phyloP scores from a whole-genome alignment of 148 eudicot species.

The Rhododendron kiyosumense region DNA sequence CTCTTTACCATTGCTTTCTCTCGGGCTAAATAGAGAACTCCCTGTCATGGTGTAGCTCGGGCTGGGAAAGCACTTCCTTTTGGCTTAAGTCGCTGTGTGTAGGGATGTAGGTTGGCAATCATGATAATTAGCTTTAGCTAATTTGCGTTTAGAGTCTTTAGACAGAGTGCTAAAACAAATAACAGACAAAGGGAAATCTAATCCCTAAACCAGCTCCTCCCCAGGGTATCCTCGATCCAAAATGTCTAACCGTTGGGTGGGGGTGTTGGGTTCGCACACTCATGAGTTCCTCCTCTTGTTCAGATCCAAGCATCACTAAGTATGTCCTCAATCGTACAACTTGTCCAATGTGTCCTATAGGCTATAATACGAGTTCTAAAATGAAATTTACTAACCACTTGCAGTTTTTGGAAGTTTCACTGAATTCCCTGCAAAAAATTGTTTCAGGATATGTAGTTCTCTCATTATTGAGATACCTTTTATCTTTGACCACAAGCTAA shows the following conservation, averaged over 20 bases:
- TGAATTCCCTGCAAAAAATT: background rate
- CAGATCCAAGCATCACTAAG: no score
- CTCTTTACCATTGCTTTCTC: no score
- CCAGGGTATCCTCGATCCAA: no score
- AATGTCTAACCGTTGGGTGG: no score
- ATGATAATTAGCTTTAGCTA: background rate
- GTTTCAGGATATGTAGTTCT: background rate
- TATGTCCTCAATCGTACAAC: background rate
- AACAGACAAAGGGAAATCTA: no score
- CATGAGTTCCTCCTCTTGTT: no score
- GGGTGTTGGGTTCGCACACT: no score
- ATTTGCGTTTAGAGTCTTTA: no score
- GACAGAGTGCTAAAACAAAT: no score
- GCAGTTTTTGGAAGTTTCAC: background rate
- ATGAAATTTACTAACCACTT: background rate
- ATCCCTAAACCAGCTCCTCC: no score
- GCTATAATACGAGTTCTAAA: background rate
- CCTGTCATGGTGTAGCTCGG: background rate
- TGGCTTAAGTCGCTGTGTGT: background rate
- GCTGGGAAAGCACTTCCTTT: background rate
- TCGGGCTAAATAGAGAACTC: no score
- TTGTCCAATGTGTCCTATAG: background rate
- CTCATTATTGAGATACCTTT: background rate
- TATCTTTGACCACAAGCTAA: background rate
- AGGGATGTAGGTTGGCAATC: background rate